These are phyloP conservation scores for Penicilliopsis zonata DNA, from an alignment of 495 filamentous ascomycete species.

Conservation along the genomic window DNA sequence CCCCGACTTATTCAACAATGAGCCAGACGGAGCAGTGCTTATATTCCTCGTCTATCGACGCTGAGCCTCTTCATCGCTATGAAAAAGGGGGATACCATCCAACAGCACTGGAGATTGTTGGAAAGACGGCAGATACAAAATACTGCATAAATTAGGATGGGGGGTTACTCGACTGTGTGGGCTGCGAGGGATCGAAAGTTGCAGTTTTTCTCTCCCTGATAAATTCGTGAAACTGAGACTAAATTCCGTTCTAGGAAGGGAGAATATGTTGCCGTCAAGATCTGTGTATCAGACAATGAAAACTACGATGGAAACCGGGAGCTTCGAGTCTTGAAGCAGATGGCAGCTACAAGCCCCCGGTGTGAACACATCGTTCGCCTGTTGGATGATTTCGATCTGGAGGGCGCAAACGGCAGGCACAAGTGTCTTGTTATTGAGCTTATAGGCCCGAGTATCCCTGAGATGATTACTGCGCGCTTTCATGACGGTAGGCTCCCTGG, in stretches of 20 bases:
- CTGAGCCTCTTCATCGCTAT: slow-evolving; percentile 19
- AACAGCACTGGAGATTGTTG: slow-evolving; percentile 22
- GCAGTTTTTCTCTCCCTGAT: slow-evolving; percentile 4
- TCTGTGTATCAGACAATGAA: slow-evolving; percentile 12
- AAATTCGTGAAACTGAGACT: slow-evolving; percentile 8
- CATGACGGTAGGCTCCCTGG: slow-evolving; percentile 22
- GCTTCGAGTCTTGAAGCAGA: slow-evolving; percentile 10
- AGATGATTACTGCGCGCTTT: slow-evolving; percentile 15
- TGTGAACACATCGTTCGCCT: slow-evolving; percentile 18
- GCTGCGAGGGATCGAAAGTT: slow-evolving; percentile 28
- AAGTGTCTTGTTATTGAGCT: slow-evolving; percentile 34
- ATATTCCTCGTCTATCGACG: slow-evolving; percentile 10
- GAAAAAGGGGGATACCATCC: slow-evolving; percentile 32
- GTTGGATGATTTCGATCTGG: slow-evolving; percentile 25
- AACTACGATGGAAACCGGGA: slow-evolving; percentile 11
- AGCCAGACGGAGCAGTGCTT: slow-evolving; percentile 8
- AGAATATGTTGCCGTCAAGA: slow-evolving; percentile 19
- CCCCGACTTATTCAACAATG: too few species aligned
- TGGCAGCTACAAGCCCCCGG: slow-evolving; percentile 10
- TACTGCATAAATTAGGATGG: slow-evolving; percentile 37
- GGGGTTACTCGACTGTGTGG: slow-evolving; percentile 41
- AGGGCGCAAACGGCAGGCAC: slow-evolving; percentile 34
- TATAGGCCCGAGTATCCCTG: slow-evolving; percentile 26
- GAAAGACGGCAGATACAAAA: slow-evolving; percentile 25
- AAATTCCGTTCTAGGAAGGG: slow-evolving; percentile 11